phyloP scores from a whole-genome alignment of 1,139 yeast genomes.

The Sugiyamaella neomexicana region DNA sequence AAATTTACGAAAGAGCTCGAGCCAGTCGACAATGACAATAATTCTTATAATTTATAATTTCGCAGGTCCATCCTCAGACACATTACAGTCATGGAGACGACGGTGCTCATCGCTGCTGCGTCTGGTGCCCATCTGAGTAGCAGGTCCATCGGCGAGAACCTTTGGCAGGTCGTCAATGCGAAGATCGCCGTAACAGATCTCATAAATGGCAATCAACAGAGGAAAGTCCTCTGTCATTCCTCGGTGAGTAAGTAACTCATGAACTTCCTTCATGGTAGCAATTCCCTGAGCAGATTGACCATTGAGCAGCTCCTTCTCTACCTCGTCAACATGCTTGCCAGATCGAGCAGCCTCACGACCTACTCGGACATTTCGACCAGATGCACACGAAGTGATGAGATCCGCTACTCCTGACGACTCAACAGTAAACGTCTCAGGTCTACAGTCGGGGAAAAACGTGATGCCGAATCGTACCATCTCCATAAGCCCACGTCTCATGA shows the following conservation, averaged over 20 bases:
- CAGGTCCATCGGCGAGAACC: conserved; percentile 28
- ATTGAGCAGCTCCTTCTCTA: conserved; percentile 78
- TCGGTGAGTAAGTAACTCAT: conserved; percentile 68
- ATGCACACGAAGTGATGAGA: conserved; percentile 92
- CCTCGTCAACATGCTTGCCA: conserved; percentile 68
- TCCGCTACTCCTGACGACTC: conserved; percentile 98
- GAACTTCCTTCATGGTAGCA: conserved; percentile 84
- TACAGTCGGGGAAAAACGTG: conserved; percentile 66
- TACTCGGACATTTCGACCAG: conserved; percentile 91
- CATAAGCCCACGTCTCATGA: conserved; percentile 88
- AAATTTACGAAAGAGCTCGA: background rate
- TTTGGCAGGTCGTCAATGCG: conserved; percentile 38
- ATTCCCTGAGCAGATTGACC: conserved; percentile 97
- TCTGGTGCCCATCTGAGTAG: conserved; percentile 4
- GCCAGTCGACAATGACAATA: background rate
- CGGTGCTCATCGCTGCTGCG: background rate
- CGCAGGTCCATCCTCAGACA: conserved; percentile 1
- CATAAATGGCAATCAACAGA: conserved; percentile 80
- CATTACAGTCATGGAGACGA: background rate
- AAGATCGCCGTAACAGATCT: conserved; percentile 74
- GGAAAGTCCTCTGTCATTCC: conserved; percentile 74
- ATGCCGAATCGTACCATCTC: conserved; percentile 86
- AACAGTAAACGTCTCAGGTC: conserved; percentile 77
- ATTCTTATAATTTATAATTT: conserved; percentile 1
- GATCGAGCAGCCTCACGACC: conserved; percentile 65